Base-by-base conservation (phyloP, 192 early-diverging fungal species). In the Coemansia sp. region DNA sequence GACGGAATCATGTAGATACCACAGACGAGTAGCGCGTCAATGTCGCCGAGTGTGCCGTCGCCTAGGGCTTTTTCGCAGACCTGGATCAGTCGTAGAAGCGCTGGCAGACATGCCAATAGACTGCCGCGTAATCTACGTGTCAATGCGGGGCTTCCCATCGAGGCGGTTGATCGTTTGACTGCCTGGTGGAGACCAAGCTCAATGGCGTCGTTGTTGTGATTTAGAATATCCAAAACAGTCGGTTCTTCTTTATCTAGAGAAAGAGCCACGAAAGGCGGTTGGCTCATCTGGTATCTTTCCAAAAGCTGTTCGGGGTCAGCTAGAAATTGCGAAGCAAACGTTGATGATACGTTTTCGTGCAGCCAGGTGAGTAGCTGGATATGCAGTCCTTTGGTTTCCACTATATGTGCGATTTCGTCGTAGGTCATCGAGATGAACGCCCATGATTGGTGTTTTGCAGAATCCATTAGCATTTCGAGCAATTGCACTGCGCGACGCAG, bases 1-100 rank as follows among this genome's bases (percentile, higher is more conserved):
- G 72, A 57, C 0, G 75, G 75, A 56, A 77, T 33, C 4, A 77
- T 18, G 25, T 67, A 65, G 8, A 92, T 65, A 6, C 91, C 89
- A 57, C 88, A 88, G 4, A 87, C 89, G 2, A 93, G 78, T 3
- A 91, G 69, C 1, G 87, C 90, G 67, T 90, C 90, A 42, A 93
- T 85, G 4, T 86, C 85, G 18, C 80, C 78, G 11, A 91, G 69
- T 14, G 75, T 77, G 31, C 85, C 84, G 1, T 76, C 66, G 56
- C 76, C 80, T 7, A 83, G 67, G 0, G 80, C 75, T 52, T 90
- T 89, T 42, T 90, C 87, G 60, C 89, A 90, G 0, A 84, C 86
- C 68, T 93, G 91, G 28, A 91, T 64, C 29, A 93, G 72, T 51
- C 89, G 88, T 52, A 93, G 80, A 28, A 89, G 60, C 2, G 91